Evolutionary conservation across 495 filamentous ascomycete genomes (phyloP).

Genomic region (Patellaria atrata): DNA sequence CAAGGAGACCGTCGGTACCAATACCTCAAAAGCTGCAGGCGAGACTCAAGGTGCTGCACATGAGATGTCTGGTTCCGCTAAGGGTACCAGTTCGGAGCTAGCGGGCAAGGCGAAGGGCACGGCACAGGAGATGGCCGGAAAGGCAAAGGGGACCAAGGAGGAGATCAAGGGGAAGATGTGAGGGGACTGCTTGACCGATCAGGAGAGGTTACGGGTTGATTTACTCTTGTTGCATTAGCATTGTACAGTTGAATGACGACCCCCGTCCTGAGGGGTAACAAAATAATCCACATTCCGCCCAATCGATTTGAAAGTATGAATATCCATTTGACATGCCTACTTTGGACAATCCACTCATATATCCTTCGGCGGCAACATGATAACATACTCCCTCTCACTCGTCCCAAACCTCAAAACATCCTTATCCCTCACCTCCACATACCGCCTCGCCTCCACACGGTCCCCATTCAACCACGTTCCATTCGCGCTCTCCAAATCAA

Average conservation of each 20-base stretch:
- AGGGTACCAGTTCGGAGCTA: slow-evolving; percentile 26
- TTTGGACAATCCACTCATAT: not conserved
- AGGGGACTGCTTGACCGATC: too few species aligned
- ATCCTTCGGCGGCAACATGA: slow-evolving; percentile 28
- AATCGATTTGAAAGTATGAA: too few species aligned
- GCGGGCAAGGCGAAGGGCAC: slow-evolving; percentile 30
- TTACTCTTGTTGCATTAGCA: too few species aligned
- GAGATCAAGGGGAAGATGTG: slow-evolving; percentile 27
- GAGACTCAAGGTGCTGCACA: slow-evolving; percentile 35
- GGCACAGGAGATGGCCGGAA: slow-evolving; percentile 24
- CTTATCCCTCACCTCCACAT: slow-evolving; percentile 73
- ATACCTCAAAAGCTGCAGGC: slow-evolving; percentile 24
- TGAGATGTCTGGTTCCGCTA: slow-evolving; percentile 30
- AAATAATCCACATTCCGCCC: too few species aligned
- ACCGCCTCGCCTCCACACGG: slow-evolving; percentile 55
- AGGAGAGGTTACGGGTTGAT: too few species aligned
- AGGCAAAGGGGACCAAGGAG: slow-evolving; percentile 12
- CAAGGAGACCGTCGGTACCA: slow-evolving; percentile 29
- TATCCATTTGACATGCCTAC: too few species aligned
- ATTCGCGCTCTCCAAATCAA: slow-evolving; percentile 90
- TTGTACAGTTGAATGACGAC: too few species aligned
- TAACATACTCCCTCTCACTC: slow-evolving; percentile 49
- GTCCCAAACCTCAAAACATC: slow-evolving; percentile 80
- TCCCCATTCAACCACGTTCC: slow-evolving; percentile 74
- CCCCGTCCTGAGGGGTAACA: too few species aligned